phyloP scores from a whole-genome alignment of 2,329 filamentous ascomycete species.

The Berkeleyomyces rouxiae region DNA sequence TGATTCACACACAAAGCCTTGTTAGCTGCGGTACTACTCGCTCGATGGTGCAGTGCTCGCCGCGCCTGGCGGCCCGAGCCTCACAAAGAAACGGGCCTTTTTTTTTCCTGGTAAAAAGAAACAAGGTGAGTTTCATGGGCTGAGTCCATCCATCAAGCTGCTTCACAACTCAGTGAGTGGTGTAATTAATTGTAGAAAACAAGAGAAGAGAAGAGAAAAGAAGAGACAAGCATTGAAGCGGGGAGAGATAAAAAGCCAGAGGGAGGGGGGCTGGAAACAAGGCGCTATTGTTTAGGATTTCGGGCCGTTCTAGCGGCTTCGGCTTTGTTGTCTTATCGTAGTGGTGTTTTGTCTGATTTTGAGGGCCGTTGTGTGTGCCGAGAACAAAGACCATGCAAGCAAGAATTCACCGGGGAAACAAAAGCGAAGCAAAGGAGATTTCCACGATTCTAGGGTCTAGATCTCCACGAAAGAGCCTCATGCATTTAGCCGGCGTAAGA shows the following conservation, averaged over 20 bases:
- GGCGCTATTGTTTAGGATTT: neutral
- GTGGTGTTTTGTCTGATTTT: neutral
- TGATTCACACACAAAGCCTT: neutral
- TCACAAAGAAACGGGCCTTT: neutral
- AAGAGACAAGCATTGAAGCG: neutral
- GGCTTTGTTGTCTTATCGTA: neutral
- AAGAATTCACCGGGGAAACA: neutral
- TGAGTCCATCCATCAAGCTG: neutral
- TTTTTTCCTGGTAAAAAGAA: neutral
- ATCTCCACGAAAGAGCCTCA: neutral
- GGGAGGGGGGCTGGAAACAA: neutral
- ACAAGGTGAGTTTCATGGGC: neutral
- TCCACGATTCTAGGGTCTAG: no score
- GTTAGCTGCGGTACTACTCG: neutral
- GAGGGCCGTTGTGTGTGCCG: neutral
- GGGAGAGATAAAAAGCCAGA: neutral
- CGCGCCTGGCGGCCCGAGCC: neutral
- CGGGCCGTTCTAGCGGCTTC: constrained; percentile 2
- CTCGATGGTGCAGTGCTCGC: neutral
- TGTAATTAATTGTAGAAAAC: neutral
- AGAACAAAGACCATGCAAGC: neutral
- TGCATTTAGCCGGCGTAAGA: constrained; percentile 1
- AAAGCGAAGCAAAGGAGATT: neutral
- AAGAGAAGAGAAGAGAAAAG: neutral
- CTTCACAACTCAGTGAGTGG: neutral